Base-by-base conservation (phyloP, 768 basidiomycete genomes). In the Naganishia antarctica region DNA sequence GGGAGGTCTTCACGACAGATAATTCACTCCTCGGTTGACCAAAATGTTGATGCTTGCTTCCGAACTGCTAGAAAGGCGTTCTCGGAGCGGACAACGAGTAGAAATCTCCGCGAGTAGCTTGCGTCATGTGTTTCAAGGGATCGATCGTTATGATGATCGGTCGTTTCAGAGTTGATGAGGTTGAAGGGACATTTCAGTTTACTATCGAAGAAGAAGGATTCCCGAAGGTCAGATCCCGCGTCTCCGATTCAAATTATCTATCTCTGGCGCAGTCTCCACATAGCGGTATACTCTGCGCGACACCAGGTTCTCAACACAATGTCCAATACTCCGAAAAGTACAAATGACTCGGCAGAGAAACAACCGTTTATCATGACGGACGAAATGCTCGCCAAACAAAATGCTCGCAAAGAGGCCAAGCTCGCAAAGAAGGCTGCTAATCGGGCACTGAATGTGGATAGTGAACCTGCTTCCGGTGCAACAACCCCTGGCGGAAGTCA, bases 341-440 rank as follows among this genome's bases (percentile, higher is more conserved):
- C 53, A 8, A 7, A n/a, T 4, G 23, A 41, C 31, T 11, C 16
- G 8, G 2, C 26, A 34, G 46, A 3, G 32, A 60, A 46, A 23
- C 43, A 45, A 29, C 26, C 44, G 5, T 48, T 60, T 44, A 34
- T 61, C 40, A 68, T 76, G 47, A 74, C 74, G 0, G 63, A 68
- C 0, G 73, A 64, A 8, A 72, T 73, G 45, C 67, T 68, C 13
- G 65, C 59, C 5, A 63, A 70, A 29, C 68, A 68, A 49, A 69
- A 68, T 12, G 69, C 70, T 16, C 63, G 73, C 12, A 66, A 68
- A 32, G 72, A 70, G 18, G 73, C 72, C 5, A 73, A 73, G 59
- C 50, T 69, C 23, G 73, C 75, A 1, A 73, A 72, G 53, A 70
- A 73, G 45, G 68, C 66, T 8, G 67, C 71, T 2, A 28, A 26